Conservation (phyloP, 371 early-diverging fungal species). For the Dinochytrium kinnereticum region DNA sequence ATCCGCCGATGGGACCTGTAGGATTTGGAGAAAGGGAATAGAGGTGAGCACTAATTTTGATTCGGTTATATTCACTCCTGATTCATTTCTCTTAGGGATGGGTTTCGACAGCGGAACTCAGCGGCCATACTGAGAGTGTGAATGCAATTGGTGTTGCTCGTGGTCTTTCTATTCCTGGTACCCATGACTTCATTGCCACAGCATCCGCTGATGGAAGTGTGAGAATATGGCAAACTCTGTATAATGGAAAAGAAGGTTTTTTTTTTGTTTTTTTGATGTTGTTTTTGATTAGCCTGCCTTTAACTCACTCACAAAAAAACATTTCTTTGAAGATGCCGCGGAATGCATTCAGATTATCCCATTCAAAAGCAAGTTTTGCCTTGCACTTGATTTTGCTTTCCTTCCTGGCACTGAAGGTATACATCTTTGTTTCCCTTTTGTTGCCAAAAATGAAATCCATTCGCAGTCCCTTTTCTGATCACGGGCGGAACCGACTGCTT, state of each 20-base stretch:
- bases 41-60: no score
- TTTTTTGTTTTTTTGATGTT: background rate
- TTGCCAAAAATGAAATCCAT: background rate
- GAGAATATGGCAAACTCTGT: constrained; percentile 69
- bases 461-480: constrained; percentile 69
- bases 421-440: constrained; percentile 16
- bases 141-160: constrained; percentile 68
- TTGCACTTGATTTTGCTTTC: constrained; percentile 72
- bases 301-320: background rate
- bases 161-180: constrained; percentile 43
- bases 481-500: constrained; percentile 77
- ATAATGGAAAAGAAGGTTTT: constrained; percentile 47
- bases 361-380: constrained; percentile 71
- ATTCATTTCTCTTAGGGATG: constrained; percentile 51
- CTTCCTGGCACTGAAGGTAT: constrained; percentile 66
- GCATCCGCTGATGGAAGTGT: constrained; percentile 86
- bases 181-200: constrained; percentile 67
- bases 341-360: constrained; percentile 70
- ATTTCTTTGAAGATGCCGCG: constrained; percentile 54
- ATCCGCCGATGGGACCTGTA: constrained; percentile 79
- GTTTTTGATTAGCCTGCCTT: background rate
- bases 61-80: no score
- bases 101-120: constrained; percentile 71
- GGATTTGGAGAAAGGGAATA: constrained; percentile 70
- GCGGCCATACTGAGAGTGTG: constrained; percentile 74